Evolutionary conservation across 306 rosid genomes (phyloP).

Genomic region (Vigna reflexopilosa): DNA sequence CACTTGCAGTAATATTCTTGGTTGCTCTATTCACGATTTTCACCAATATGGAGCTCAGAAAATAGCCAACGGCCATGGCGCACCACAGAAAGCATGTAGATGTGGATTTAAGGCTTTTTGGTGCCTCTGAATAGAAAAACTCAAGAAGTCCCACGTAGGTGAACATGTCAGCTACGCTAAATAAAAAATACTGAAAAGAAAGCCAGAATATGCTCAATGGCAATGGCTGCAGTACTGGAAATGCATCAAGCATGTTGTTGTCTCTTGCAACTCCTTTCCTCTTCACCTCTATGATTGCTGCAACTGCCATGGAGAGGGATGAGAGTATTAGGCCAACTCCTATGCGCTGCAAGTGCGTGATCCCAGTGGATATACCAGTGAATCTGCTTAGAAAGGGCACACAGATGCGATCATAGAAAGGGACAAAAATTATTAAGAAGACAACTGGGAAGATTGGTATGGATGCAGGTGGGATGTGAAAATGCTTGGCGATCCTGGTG

Average conservation of each 20-base stretch:
- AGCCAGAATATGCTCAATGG: conserved; percentile 86
- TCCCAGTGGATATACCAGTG: conserved; percentile 76
- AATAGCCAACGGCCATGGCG: conserved; percentile 92
- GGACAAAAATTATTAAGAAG: conserved; percentile 65
- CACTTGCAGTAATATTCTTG: conserved; percentile 55
- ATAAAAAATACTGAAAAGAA: conserved; percentile 83
- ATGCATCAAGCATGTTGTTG: conserved; percentile 71
- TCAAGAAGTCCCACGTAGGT: conserved; percentile 88
- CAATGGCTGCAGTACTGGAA: conserved; percentile 64
- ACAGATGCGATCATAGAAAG: conserved; percentile 66
- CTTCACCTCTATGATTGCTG: conserved; percentile 69
- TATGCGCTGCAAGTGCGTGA: conserved; percentile 78
- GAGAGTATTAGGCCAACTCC: conserved; percentile 91
- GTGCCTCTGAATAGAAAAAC: conserved; percentile 92
- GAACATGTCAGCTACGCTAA: conserved; percentile 89
- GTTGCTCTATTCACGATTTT: conserved; percentile 70
- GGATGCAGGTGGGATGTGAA: conserved; percentile 84
- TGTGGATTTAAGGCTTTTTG: conserved; percentile 67
- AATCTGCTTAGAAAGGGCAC: conserved; percentile 67
- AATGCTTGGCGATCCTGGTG: conserved; percentile 56
- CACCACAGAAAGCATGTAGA: conserved; percentile 87
- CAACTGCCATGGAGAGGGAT: conserved; percentile 76
- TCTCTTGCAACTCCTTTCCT: conserved; percentile 73
- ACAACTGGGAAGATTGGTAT: conserved; percentile 73
- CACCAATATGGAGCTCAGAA: conserved; percentile 70